Percentiles rank a stretch among this genome's conserved stretches.
Evolutionary conservation across 202 grass and related monocot species (phyloP).

Genomic region (Saccharum hybrid): DNA sequence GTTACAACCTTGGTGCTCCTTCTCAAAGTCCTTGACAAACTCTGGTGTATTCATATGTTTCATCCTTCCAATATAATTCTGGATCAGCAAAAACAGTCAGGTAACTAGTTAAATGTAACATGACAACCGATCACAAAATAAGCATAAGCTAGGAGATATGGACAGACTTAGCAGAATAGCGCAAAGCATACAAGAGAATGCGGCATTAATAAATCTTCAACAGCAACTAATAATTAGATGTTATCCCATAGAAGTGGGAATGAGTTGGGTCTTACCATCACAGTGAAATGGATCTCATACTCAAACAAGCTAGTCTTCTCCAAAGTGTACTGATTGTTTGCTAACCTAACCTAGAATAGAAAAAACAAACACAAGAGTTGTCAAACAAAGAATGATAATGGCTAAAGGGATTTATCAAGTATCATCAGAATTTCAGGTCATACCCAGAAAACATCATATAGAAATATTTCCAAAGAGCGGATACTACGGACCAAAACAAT

Average conservation of each 20-base stretch:
- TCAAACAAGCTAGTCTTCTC: constrained; percentile 94
- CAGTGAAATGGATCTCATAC: constrained; percentile 98
- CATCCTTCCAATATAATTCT: constrained; percentile 93
- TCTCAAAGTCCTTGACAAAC: constrained; percentile 84
- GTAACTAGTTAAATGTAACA: constrained; percentile 11
- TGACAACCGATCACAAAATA: constrained; percentile 13
- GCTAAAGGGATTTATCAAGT: constrained; percentile 27
- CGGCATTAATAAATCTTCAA: not conserved
- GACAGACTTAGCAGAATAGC: constrained; percentile 1
- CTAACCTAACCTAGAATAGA: constrained; percentile 76
- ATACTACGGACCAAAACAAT: constrained; percentile 89
- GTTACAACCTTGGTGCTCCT: constrained; percentile 85
- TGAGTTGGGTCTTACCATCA: constrained; percentile 70
- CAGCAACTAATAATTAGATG: constrained; percentile 26
- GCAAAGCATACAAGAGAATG: constrained; percentile 18
- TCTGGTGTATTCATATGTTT: constrained; percentile 91
- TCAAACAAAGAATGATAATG: constrained; percentile 13
- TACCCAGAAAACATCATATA: constrained; percentile 95
- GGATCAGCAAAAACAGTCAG: constrained; percentile 37
- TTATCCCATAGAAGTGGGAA: constrained; percentile 1
- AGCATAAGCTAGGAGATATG: constrained; percentile 41
- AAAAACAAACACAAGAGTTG: constrained; percentile 36
- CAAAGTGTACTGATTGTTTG: constrained; percentile 91
- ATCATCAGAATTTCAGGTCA: constrained; percentile 38
- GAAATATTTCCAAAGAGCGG: constrained; percentile 86